These are phyloP conservation scores for Leucosporidium creatinivorum DNA, from an alignment of 768 basidiomycete genomes.

Conservation along the genomic window DNA sequence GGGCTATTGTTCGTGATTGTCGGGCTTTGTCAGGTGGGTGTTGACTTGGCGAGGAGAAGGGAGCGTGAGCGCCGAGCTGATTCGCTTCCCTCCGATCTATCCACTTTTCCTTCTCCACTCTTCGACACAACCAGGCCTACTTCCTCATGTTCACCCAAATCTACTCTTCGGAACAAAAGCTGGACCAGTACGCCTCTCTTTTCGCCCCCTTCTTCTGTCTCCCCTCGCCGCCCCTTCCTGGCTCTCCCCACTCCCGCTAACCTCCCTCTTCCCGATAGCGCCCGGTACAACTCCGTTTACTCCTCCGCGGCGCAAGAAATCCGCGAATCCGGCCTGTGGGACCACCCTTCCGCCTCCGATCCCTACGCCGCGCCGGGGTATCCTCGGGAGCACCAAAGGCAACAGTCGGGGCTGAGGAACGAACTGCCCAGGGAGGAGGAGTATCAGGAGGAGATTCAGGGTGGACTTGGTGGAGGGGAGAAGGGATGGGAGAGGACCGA, in stretches of 20 bases:
- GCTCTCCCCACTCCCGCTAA: not conserved
- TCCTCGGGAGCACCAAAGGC: too few species aligned
- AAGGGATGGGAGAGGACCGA: not conserved
- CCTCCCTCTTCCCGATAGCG: conserved; percentile 5
- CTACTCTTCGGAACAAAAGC: conserved; percentile 33
- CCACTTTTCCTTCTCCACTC: too few species aligned
- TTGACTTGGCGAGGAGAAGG: not conserved
- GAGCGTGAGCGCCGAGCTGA: too few species aligned
- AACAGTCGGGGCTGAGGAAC: not conserved
- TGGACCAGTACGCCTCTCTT: conserved; percentile 26
- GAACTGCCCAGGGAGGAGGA: not conserved
- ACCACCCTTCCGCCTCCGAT: conserved; percentile 4
- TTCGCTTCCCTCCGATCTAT: too few species aligned
- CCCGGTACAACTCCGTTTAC: conserved; percentile 29
- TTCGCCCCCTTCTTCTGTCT: not conserved
- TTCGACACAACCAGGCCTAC: conserved; percentile 9
- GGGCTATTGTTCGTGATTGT: conserved; percentile 76
- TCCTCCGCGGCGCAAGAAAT: conserved; percentile 28
- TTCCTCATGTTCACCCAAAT: conserved; percentile 27
- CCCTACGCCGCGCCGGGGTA: not conserved
- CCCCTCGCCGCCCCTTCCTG: not conserved
- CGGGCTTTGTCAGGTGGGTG: conserved; percentile 4
- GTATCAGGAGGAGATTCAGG: not conserved
- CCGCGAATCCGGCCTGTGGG: conserved; percentile 30
- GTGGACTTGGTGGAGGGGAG: not conserved